Conservation (phyloP, 768 basidiomycete genomes). For the Kwoniella sp. region DNA sequence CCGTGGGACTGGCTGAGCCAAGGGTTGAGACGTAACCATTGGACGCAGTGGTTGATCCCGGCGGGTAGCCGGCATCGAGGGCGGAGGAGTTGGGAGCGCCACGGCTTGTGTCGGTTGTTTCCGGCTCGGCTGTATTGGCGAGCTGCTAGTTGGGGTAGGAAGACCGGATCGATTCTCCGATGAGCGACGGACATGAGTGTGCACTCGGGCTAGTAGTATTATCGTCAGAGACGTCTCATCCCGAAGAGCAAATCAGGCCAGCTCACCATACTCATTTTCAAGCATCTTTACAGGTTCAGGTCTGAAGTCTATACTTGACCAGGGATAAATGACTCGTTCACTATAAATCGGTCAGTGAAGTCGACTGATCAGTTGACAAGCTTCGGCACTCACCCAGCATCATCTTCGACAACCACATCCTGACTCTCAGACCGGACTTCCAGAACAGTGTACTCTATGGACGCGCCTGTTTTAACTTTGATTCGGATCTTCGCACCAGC, state of each 20-base stretch:
- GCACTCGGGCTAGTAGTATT: constrained; percentile 16
- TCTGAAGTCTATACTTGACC: constrained; percentile 37
- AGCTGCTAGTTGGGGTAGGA: neutral
- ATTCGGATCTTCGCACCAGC: constrained; percentile 78
- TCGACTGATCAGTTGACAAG: neutral
- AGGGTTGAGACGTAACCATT: neutral
- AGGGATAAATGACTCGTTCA: constrained; percentile 11
- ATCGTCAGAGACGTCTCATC: too few species aligned
- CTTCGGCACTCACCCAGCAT: constrained; percentile 20
- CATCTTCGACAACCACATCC: constrained; percentile 26
- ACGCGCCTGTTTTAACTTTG: constrained; percentile 58
- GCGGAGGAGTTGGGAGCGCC: too few species aligned
- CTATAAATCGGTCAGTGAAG: neutral
- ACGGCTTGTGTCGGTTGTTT: too few species aligned
- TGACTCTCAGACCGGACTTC: constrained; percentile 1
- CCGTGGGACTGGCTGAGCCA: neutral
- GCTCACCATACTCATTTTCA: constrained; percentile 51
- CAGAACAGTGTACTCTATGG: constrained; percentile 3
- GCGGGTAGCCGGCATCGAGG: too few species aligned
- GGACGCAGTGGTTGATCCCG: neutral
- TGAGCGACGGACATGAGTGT: constrained; percentile 6
- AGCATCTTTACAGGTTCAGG: constrained; percentile 19
- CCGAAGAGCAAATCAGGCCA: too few species aligned
- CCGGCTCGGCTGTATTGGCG: neutral
- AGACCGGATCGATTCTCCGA: constrained; percentile 1